Evolutionary conservation across 2,329 filamentous ascomycete genomes (phyloP).

Genomic region (Epichloe gansuensis): DNA sequence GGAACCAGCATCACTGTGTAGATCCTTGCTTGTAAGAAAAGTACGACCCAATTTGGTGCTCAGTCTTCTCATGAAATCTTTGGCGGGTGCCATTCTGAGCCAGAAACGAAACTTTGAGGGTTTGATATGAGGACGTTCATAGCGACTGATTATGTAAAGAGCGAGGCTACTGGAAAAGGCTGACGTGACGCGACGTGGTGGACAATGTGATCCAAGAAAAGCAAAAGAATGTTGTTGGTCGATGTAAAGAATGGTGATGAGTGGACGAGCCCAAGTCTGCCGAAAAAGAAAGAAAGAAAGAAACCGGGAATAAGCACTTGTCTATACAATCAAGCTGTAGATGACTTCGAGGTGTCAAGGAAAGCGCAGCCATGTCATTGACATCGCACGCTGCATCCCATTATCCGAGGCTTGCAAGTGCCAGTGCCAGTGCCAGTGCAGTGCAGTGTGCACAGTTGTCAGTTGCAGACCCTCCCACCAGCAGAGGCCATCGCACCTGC

Average conservation of each 20-base stretch:
- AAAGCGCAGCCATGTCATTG: not conserved
- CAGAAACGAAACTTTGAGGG: not conserved
- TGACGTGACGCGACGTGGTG: not conserved
- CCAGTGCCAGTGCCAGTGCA: not conserved
- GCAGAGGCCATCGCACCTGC: not conserved
- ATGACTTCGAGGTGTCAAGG: not conserved
- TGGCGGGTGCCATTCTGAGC: not conserved
- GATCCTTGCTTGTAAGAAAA: not conserved
- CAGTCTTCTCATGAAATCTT: not conserved
- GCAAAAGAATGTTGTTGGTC: conserved; percentile 2
- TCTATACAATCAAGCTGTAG: too few species aligned
- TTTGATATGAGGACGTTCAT: conserved; percentile 4
- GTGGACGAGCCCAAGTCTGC: not conserved
- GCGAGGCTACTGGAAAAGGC: not conserved
- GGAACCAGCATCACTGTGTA: not conserved
- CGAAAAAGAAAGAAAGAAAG: not conserved
- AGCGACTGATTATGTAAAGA: conserved; percentile 5
- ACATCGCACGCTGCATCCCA: not conserved
- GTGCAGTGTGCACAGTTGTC: not conserved
- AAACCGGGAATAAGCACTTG: not conserved
- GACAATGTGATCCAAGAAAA: conserved; percentile 1
- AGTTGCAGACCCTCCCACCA: not conserved
- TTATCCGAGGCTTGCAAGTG: not conserved
- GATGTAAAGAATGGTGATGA: not conserved
- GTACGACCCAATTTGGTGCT: not conserved